phyloP scores from a whole-genome alignment of 2,329 filamentous ascomycete genomes.

The Diaporthe ilicicola region DNA sequence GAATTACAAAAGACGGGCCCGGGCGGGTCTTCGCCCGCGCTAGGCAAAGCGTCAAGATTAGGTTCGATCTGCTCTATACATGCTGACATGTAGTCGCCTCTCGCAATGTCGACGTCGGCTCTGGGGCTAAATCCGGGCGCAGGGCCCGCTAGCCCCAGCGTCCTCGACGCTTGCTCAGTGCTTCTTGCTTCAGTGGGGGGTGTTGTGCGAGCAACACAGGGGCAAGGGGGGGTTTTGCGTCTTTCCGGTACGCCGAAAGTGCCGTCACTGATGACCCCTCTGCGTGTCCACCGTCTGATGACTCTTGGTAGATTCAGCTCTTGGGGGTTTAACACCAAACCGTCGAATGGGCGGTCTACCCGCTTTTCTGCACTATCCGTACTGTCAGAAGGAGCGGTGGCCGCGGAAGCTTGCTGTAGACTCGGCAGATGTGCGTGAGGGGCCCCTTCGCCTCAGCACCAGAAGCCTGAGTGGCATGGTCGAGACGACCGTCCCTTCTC shows the following conservation, averaged over 20 bases:
- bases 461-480: not conserved
- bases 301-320: not conserved
- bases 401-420: slow-evolving; percentile 28
- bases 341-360: slow-evolving; percentile 10
- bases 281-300: not conserved
- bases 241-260: slow-evolving; percentile 6
- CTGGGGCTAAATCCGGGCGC: not conserved
- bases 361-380: not conserved
- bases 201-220: slow-evolving; percentile 5
- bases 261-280: not conserved
- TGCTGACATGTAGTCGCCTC: not conserved
- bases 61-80: slow-evolving; percentile 17
- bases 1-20: slow-evolving; percentile 16
- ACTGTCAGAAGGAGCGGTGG: not conserved
- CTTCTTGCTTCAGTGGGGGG: not conserved
- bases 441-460: not conserved
- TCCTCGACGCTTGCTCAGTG: not conserved
- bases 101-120: slow-evolving; percentile 2
- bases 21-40: not conserved
- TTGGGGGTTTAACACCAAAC: not conserved
- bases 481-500: not conserved
- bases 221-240: not conserved
- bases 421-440: slow-evolving; percentile 23
- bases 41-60: slow-evolving; percentile 23
- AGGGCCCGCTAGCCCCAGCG: not conserved